phyloP scores from a whole-genome alignment of 768 basidiomycete genomes.

The Collybia nuda region DNA sequence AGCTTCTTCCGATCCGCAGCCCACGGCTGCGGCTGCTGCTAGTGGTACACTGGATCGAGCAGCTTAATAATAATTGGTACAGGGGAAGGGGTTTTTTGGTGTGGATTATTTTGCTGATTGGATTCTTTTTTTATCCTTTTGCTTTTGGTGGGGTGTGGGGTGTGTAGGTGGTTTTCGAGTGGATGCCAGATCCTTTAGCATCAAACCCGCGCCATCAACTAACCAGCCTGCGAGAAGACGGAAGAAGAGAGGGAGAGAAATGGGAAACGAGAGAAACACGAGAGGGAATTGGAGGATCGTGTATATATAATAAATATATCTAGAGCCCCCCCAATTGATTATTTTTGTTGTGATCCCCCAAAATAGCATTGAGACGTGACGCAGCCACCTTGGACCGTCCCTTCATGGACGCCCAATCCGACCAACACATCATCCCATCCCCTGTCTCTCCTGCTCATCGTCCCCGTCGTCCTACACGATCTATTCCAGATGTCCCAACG shows the following conservation, averaged over 20 bases:
- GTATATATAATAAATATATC: too few species aligned
- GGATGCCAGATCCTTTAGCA: conserved; percentile 54
- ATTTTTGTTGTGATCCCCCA: not conserved
- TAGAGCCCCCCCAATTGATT: too few species aligned
- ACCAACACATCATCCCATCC: not conserved
- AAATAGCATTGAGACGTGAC: not conserved
- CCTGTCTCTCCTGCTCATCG: conserved; percentile 1
- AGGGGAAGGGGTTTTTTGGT: conserved; percentile 21
- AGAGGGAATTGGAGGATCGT: too few species aligned
- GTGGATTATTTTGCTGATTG: conserved; percentile 26
- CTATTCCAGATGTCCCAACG: conserved; percentile 13
- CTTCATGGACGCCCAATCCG: not conserved
- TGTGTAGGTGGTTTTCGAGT: conserved; percentile 71
- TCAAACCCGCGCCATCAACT: too few species aligned
- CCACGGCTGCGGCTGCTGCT: conserved; percentile 77
- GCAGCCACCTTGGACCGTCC: too few species aligned
- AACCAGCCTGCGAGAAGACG: too few species aligned
- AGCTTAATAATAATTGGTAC: conserved; percentile 53
- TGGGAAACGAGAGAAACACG: too few species aligned
- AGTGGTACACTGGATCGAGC: conserved; percentile 94
- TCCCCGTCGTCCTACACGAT: conserved; percentile 16
- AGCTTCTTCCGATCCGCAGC: conserved; percentile 80
- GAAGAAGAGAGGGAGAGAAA: too few species aligned
- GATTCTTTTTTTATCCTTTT: conserved; percentile 18
- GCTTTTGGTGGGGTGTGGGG: conserved; percentile 1